Conservation (phyloP, 805 yeast species). For the Cyberlindnera mississippiensis region DNA sequence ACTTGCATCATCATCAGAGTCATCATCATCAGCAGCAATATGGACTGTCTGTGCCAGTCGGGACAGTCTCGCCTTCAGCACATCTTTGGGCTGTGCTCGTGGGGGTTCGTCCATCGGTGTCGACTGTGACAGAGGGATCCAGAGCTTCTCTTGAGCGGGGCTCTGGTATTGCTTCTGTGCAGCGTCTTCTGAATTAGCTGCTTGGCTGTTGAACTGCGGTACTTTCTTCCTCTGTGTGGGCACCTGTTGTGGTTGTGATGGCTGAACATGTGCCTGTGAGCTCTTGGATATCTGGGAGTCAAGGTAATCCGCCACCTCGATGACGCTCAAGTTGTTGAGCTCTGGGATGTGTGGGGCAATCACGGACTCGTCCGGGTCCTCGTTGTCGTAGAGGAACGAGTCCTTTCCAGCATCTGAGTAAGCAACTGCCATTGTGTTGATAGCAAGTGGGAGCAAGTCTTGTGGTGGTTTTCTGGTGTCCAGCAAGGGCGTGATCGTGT, state of each 20-base stretch:
- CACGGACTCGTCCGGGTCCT: slow-evolving; percentile 3
- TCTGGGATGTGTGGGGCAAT: slow-evolving; percentile 12
- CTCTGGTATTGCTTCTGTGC: slow-evolving; percentile 1
- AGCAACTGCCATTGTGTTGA: slow-evolving; percentile 2
- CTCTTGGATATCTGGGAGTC: slow-evolving; percentile 9
- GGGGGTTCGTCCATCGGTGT: slow-evolving; percentile 22
- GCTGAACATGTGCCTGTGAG: not conserved
- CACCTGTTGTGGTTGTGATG: not conserved
- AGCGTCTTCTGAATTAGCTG: not conserved
- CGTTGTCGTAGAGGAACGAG: slow-evolving; percentile 11
- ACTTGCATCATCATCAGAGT: slow-evolving; percentile 8
- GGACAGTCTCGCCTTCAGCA: slow-evolving; percentile 25
- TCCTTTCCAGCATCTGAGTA: slow-evolving; percentile 6
- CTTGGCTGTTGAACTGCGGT: not conserved
- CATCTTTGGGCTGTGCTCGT: slow-evolving; percentile 25
- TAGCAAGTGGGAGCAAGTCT: slow-evolving; percentile 1
- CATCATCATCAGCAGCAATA: slow-evolving; percentile 10
- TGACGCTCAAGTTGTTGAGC: slow-evolving; percentile 11
- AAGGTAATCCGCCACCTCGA: slow-evolving; percentile 18
- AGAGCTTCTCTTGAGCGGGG: slow-evolving; percentile 19
- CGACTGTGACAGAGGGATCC: slow-evolving; percentile 26
- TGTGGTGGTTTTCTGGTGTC: not conserved
- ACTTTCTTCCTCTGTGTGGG: not conserved
- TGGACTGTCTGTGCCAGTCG: slow-evolving; percentile 19
- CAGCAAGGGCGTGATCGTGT: not conserved